Evolutionary conservation across 208 protist genomes (phyloP).

Genomic region (Crithidia brevicula): DNA sequence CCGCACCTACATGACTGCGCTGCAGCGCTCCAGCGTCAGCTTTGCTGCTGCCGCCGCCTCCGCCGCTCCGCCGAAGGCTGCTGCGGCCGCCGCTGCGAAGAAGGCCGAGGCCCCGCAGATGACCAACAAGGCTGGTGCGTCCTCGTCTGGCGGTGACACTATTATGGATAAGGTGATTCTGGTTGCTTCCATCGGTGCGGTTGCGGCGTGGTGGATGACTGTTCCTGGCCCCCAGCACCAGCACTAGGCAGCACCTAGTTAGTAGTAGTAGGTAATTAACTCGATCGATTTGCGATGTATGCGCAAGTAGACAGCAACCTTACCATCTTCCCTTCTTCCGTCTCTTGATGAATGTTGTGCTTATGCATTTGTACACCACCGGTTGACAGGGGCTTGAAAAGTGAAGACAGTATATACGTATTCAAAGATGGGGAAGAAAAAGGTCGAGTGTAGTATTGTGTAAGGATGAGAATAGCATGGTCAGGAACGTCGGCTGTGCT

Average conservation of each 20-base stretch:
- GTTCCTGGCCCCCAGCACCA: constrained; percentile 66
- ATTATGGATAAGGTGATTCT: constrained; percentile 74
- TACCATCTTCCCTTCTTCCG: not conserved
- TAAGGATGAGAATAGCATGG: constrained; percentile 7
- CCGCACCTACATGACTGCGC: constrained; percentile 38
- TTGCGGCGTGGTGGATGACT: constrained; percentile 63
- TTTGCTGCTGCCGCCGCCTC: constrained; percentile 16
- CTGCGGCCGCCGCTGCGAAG: constrained; percentile 31
- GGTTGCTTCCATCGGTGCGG: constrained; percentile 31
- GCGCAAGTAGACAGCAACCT: not conserved
- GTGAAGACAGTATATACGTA: no score
- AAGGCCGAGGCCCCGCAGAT: constrained; percentile 28
- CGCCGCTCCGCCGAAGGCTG: constrained; percentile 21
- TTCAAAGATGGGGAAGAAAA: not conserved
- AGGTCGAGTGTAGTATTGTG: constrained; percentile 2
- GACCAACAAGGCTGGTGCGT: constrained; percentile 61
- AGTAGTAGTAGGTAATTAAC: constrained; percentile 16
- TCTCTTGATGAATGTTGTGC: no score
- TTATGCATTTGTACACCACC: no score
- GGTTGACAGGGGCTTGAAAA: no score
- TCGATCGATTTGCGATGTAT: not conserved
- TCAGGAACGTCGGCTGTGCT: not conserved
- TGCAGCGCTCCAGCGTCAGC: constrained; percentile 27
- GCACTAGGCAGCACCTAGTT: constrained; percentile 53
- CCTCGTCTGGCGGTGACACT: constrained; percentile 61